Percentiles rank a stretch among this genome's conserved stretches.
These are phyloP conservation scores for Penicillium fimorum DNA, from an alignment of 495 filamentous ascomycete species.

Conservation along the genomic window DNA sequence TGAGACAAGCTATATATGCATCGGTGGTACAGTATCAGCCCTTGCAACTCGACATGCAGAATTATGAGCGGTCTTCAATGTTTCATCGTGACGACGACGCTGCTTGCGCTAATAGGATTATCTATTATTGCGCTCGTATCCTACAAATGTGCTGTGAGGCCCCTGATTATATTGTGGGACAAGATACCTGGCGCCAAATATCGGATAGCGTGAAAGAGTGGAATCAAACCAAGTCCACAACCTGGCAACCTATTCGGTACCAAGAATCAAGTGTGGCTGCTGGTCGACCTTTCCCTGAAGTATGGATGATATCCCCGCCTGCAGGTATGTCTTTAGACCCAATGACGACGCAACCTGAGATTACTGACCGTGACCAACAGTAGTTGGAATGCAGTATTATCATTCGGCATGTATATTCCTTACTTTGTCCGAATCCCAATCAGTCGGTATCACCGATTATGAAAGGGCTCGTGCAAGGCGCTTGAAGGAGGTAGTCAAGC, in stretches of 20 bases:
- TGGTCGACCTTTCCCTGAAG: constrained; percentile 37
- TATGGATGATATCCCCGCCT: constrained; percentile 42
- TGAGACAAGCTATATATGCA: constrained; percentile 44
- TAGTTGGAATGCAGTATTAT: constrained; percentile 42
- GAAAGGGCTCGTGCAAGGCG: constrained; percentile 31
- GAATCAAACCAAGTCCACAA: constrained; percentile 29
- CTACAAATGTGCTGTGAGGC: constrained; percentile 30
- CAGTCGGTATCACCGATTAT: constrained; percentile 26
- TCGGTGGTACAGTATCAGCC: constrained; percentile 38
- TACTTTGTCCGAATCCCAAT: constrained; percentile 28
- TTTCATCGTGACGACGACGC: constrained; percentile 37
- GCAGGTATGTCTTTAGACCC: constrained; percentile 25
- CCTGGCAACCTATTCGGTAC: constrained; percentile 40
- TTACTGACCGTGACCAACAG: constrained; percentile 15
- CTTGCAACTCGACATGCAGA: constrained; percentile 35
- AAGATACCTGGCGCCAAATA: constrained; percentile 24
- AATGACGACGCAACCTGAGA: not conserved
- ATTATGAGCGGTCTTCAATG: constrained; percentile 37
- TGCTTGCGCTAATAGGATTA: constrained; percentile 34
- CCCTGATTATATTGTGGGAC: constrained; percentile 22
- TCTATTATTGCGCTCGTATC: constrained; percentile 39
- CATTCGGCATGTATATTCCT: constrained; percentile 36
- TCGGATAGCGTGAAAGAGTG: constrained; percentile 31
- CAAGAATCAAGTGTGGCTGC: constrained; percentile 25
- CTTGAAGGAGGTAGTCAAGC: constrained; percentile 29